A percentile compares a stretch with the other conserved stretches of the same genome.
These are phyloP conservation scores for Pseudocercospora pini-densiflorae DNA, from an alignment of 2,329 filamentous ascomycete genomes.

Conservation along the genomic window DNA sequence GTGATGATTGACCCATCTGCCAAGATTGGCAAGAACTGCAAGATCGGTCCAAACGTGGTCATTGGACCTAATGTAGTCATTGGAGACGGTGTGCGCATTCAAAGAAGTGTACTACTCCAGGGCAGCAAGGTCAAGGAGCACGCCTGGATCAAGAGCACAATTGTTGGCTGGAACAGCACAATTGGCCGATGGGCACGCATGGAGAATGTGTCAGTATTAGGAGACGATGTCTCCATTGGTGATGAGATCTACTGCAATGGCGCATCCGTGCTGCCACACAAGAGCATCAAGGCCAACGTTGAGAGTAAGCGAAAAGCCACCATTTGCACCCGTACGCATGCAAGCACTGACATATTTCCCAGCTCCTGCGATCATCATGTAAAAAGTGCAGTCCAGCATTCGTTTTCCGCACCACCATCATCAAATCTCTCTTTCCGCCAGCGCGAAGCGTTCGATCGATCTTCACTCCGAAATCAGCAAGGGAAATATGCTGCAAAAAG, in stretches of 20 bases:
- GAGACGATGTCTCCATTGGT: slow-evolving; percentile 95
- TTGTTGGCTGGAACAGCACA: slow-evolving; percentile 97
- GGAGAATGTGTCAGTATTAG: slow-evolving; percentile 97
- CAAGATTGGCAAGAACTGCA: slow-evolving; percentile 98
- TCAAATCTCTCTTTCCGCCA: not conserved
- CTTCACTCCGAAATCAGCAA: slow-evolving; percentile 18
- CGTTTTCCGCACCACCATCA: not conserved
- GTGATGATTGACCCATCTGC: slow-evolving; percentile 92
- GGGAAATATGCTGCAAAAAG: not conserved
- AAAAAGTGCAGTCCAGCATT: slow-evolving; percentile 3
- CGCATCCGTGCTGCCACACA: slow-evolving; percentile 85
- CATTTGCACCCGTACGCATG: not conserved
- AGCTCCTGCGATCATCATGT: slow-evolving; percentile 35
- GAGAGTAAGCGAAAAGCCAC: slow-evolving; percentile 64
- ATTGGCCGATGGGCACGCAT: slow-evolving; percentile 95
- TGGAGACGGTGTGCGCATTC: slow-evolving; percentile 90
- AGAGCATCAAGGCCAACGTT: slow-evolving; percentile 98
- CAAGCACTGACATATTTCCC: slow-evolving; percentile 15
- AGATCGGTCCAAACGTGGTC: slow-evolving; percentile 95
- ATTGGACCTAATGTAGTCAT: slow-evolving; percentile 92
- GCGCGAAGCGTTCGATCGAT: slow-evolving; percentile 14
- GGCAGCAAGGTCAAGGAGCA: slow-evolving; percentile 98
- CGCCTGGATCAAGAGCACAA: slow-evolving; percentile 98
- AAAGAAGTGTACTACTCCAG: slow-evolving; percentile 86
- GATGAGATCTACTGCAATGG: slow-evolving; percentile 99